Evolutionary conservation across 2,329 filamentous ascomycete species (phyloP), one percentile per base, ranked within the genome.

Genomic region (Alternaria brassicae): DNA sequence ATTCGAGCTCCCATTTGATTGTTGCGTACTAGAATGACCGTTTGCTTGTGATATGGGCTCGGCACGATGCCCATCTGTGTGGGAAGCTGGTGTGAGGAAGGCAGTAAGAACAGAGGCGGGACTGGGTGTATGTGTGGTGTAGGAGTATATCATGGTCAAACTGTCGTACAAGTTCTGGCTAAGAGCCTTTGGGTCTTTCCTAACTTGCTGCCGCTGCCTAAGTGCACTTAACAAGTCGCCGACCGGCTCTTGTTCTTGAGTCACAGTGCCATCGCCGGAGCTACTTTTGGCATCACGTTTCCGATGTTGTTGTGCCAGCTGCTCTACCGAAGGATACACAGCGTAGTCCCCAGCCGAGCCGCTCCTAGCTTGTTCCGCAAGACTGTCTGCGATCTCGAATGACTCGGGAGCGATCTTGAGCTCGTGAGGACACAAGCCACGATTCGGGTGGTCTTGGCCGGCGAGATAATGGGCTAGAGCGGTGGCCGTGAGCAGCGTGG

Each of bases 391-490:
- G 17, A 75, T 63, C 45, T 71, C 70, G 15, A 77, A 49, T 9
- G 54, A 65, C 17, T 65, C 61, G 8, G 76, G 75, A 3, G 70
- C 56, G 25, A 77, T 72, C 8, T 72, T 78, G 37, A 78, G 73
- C 19, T 76, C 66, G 56, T 85, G 81, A 34, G 81, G 81, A 69
- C 92, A 96, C 0, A 96, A 80, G 3, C 86, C 87, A 58, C 80
- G 83, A 62, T 91, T 88, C 0, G 92, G 88, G 65, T 95, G 87
- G 68, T 93, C 90, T 72, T 92, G 88, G 70, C 89, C 91, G 9
- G 92, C 91, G 50, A 96, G 83, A 70, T 91, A 91, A 56, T 91
- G 86, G 12, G 93, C 93, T 30, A 97, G 79, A 1, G 91, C 91
- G 69, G 92, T 86, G 8, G 93, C 92, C 70, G 92, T 96, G 44